Conservation (phyloP, 2,329 filamentous ascomycete species). For the Colletotrichum sp. region DNA sequence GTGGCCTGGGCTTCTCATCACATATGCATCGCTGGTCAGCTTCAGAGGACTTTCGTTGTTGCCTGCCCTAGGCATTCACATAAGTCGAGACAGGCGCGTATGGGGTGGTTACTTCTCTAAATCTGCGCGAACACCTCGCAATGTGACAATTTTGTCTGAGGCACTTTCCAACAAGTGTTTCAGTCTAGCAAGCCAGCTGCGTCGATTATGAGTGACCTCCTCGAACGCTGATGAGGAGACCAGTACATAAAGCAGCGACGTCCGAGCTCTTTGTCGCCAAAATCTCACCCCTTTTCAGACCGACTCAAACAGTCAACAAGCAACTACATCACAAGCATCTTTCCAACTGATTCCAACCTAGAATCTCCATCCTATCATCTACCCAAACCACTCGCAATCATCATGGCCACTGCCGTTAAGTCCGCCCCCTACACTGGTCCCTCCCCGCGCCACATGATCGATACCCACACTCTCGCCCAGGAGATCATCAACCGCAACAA, state of each 20-base stretch:
- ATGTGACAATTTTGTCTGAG: no score
- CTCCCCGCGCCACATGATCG: constrained; percentile 15
- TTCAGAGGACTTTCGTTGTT: background rate
- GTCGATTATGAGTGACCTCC: background rate
- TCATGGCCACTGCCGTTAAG: background rate
- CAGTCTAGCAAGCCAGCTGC: background rate
- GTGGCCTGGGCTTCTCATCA: background rate
- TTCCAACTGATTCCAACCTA: background rate
- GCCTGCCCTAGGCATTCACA: background rate
- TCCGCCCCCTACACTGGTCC: constrained; percentile 19
- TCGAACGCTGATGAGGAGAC: background rate
- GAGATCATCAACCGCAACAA: constrained; percentile 23
- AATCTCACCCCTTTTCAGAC: background rate
- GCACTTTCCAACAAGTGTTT: background rate
- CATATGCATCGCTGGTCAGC: background rate
- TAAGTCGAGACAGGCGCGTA: background rate
- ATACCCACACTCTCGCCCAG: constrained; percentile 17
- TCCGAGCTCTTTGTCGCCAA: background rate
- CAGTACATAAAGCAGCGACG: background rate
- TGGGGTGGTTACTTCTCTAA: background rate
- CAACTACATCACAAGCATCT: background rate
- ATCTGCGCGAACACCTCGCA: no score
- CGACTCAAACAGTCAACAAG: background rate
- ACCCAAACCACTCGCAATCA: background rate
- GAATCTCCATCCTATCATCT: background rate